phyloP scores from a whole-genome alignment of 805 yeast genomes.

The Martiniozyma abietophila region DNA sequence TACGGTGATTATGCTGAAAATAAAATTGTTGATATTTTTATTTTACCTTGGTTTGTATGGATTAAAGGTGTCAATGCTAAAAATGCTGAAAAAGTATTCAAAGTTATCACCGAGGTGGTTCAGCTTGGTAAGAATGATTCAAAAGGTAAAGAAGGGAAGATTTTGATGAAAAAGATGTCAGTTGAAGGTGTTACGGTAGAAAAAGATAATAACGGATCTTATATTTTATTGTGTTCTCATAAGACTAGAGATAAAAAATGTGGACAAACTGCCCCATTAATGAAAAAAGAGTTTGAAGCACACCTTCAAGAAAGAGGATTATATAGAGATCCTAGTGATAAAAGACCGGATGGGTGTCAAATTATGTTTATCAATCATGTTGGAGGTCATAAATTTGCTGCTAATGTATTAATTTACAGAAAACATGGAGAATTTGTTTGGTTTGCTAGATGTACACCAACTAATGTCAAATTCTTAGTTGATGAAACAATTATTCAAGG shows the following conservation, averaged over 20 bases:
- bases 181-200: conserved; percentile 28
- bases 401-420: conserved; percentile 73
- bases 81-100: conserved; percentile 36
- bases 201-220: conserved; percentile 33
- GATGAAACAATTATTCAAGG: conserved; percentile 66
- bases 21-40: conserved; percentile 46
- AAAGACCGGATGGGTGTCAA: conserved; percentile 62
- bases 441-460: conserved; percentile 81
- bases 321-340: conserved; percentile 69
- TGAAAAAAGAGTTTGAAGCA: conserved; percentile 70
- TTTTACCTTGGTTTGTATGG: conserved; percentile 73
- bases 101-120: conserved; percentile 34
- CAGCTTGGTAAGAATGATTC: conserved; percentile 15
- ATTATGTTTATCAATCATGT: conserved; percentile 75
- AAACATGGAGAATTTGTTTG: conserved; percentile 71
- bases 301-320: conserved; percentile 63
- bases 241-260: conserved; percentile 86
- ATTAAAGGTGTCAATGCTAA: conserved; percentile 38
- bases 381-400: conserved; percentile 94
- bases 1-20: conserved; percentile 29
- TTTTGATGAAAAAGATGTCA: conserved; percentile 8
- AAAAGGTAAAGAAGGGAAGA: conserved; percentile 14
- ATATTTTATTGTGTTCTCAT: conserved; percentile 80
- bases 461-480: conserved; percentile 61
- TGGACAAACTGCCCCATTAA: conserved; percentile 87